Evolutionary conservation across 345 rosid genomes (phyloP).

Genomic region (Eutrema japonicum): DNA sequence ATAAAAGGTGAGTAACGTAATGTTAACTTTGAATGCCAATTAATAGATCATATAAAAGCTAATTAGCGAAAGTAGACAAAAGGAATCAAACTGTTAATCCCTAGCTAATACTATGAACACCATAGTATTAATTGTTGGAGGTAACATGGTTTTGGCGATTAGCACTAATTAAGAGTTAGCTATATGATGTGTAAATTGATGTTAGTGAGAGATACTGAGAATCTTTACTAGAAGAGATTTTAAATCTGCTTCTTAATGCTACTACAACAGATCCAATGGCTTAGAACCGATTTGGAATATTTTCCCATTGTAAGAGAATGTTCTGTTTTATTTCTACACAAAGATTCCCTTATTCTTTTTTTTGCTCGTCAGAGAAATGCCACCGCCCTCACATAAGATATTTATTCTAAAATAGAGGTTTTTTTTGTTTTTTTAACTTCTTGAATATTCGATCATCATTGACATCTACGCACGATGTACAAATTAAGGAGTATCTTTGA

Average conservation of each 20-base stretch:
- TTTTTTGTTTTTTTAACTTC: not conserved
- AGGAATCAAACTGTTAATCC: conserved; percentile 5
- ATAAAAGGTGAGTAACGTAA: not conserved
- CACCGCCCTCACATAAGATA: conserved; percentile 40
- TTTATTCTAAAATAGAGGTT: not conserved
- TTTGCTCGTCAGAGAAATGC: conserved; percentile 25
- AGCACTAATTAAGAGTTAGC: conserved; percentile 6
- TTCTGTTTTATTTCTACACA: conserved; percentile 24
- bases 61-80: not conserved
- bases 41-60: conserved; percentile 4
- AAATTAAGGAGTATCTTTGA: conserved; percentile 33
- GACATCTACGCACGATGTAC: conserved; percentile 40
- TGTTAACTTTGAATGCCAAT: not conserved
- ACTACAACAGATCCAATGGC: conserved; percentile 30
- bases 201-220: conserved; percentile 33
- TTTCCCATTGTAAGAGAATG: conserved; percentile 31
- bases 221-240: conserved; percentile 20
- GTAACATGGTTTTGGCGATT: conserved; percentile 19
- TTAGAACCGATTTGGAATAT: conserved; percentile 18
- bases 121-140: conserved; percentile 2
- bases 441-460: conserved; percentile 42
- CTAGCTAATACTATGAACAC: conserved; percentile 25
- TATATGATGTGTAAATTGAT: conserved; percentile 18
- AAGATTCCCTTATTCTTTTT: conserved; percentile 29
- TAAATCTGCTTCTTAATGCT: too few species aligned